These are phyloP conservation scores for Excoecaria cochinchinensis DNA, from an alignment of 345 rosid species.

Conservation along the genomic window DNA sequence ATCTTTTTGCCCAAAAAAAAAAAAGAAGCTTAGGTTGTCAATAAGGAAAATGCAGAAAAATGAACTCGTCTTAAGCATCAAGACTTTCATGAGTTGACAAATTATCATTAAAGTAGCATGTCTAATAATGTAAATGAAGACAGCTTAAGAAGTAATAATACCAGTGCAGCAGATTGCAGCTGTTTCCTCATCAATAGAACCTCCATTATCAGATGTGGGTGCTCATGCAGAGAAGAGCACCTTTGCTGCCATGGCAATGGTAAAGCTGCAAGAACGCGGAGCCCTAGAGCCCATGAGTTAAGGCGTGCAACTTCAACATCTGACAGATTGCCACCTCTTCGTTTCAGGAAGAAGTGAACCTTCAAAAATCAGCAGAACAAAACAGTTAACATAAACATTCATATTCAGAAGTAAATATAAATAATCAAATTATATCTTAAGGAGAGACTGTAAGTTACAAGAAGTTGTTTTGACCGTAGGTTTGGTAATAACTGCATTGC, in stretches of 20 bases:
- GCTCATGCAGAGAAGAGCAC: conserved; percentile 94
- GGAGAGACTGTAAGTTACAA: conserved; percentile 46
- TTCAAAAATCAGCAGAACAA: conserved; percentile 34
- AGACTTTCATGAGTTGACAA: conserved; percentile 7
- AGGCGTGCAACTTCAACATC: conserved; percentile 78
- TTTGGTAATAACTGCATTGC: conserved; percentile 96
- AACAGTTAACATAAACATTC: conserved; percentile 1
- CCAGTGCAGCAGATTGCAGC: conserved; percentile 84
- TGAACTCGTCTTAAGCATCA: background rate
- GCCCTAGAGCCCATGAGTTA: conserved; percentile 98
- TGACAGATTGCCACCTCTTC: conserved; percentile 79
- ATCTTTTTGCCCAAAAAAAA: conserved; percentile 57
- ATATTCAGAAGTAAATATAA: conserved; percentile 1
- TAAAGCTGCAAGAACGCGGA: conserved; percentile 89
- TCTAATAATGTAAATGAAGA: conserved; percentile 1
- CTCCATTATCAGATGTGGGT: conserved; percentile 89
- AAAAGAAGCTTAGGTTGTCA: background rate
- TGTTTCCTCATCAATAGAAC: conserved; percentile 97
- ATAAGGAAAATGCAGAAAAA: background rate
- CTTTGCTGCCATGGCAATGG: conserved; percentile 99
- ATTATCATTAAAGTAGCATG: conserved; percentile 6
- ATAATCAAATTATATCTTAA: conserved; percentile 5
- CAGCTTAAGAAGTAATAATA: conserved; percentile 25
- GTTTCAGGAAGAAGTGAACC: conserved; percentile 96
- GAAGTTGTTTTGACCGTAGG: conserved; percentile 94